Conservation (phyloP, 2,329 filamentous ascomycete genomes). For the Fusarium falciforme region DNA sequence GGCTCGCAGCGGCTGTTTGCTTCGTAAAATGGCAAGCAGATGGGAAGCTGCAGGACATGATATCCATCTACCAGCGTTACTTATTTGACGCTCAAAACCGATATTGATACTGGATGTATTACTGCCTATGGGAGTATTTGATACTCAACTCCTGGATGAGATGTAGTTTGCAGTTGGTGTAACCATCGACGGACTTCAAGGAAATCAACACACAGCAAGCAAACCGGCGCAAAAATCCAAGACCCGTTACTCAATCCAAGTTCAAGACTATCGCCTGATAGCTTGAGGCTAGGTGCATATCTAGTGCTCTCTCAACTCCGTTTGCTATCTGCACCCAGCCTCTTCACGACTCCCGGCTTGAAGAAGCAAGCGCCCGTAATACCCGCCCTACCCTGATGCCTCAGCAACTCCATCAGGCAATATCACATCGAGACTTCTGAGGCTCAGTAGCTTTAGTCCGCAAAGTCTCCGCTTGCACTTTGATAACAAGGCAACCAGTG, state of each 20-base stretch:
- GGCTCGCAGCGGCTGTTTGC: conserved; percentile 11
- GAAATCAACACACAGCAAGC: neutral
- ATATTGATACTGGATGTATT: neutral
- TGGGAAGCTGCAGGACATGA: neutral
- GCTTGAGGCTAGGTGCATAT: neutral
- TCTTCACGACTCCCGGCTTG: neutral
- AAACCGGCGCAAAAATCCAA: neutral
- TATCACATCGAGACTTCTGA: neutral
- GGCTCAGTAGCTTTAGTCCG: neutral
- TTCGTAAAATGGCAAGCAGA: neutral
- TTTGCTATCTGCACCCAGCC: conserved; percentile 2
- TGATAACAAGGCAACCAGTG: conserved; percentile 2
- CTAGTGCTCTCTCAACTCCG: neutral
- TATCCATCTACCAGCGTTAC: neutral
- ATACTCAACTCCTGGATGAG: neutral
- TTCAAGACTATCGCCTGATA: neutral
- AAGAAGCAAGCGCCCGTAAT: neutral
- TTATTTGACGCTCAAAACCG: neutral
- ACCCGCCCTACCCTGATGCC: neutral
- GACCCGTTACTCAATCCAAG: neutral
- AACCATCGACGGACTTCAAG: neutral
- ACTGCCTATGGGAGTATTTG: neutral
- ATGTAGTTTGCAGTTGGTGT: neutral
- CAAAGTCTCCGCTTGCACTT: neutral
- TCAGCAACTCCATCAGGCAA: neutral